Base-by-base conservation (phyloP, 768 basidiomycete genomes). In the Tylopilus rubrobrunneus region DNA sequence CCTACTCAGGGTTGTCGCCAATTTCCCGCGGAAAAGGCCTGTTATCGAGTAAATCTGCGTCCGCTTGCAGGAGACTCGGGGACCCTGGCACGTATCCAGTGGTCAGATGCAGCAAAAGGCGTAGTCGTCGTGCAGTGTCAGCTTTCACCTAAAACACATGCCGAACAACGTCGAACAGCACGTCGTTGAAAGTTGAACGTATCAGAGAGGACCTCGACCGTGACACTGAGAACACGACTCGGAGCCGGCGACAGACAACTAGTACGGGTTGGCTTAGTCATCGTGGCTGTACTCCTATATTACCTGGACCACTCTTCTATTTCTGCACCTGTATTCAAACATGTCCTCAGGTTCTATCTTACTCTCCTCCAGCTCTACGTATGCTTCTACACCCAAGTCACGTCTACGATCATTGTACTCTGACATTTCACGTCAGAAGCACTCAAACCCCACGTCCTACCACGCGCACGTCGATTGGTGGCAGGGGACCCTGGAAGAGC, bases 401-500 rank as follows among this genome's bases (percentile, higher is more conserved):
- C 83, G 89, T 8, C 75, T 92, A 0, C 84, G 88, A 56, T 83
- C 92, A 0, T 76, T 98, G 7, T 98, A 95, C 71, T 88, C 93
- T 8, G 92, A 95, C 64, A 84, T 95, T 53, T 83, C 89, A 0
- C 76, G 84, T 12, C 92, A 95, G 71, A 90, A 87, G 62, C 74
- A 82, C 45, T 87, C 91, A 1, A 95, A 98, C 67, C 88, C 92
- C 0, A 79, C 86, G 2, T 85, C 90, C 5, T 97, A 86, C 67
- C 72, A 82, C 46, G 82, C 90, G 11, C 89, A 90, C 63, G 74
- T 92, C 29, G 82, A 86, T 50, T 98, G 94, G 94, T 98, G 95
- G 95, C 82, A 80, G 33, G 72, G 74, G 43, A 81, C 83, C 0
- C 74, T 93, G 9, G 80, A 87, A 60, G 73, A 74, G 15, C 64